Evolutionary conservation across 1,284 basidiomycete genomes (phyloP), one percentile per base, ranked within the genome.

Genomic region (Xanthoconium separans): DNA sequence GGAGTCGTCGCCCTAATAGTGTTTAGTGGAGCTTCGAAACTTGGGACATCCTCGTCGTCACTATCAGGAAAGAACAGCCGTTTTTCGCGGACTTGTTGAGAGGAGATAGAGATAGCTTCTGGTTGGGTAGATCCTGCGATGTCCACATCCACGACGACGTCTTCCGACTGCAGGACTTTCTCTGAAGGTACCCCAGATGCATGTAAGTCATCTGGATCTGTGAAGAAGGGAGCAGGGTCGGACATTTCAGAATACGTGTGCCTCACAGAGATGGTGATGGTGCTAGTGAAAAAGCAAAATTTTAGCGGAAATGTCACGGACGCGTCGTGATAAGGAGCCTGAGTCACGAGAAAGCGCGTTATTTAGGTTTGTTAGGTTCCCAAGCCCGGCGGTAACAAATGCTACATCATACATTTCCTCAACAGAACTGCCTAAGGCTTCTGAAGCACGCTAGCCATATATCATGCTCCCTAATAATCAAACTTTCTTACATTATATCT

Each of bases 51-150:
- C 29, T 82, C 84, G 36, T 85, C 82, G 43, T 85, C 84, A 54
- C 83, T 85, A 51, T 79, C 79, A 1, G 77, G 74, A 44, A 85
- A 70, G 61, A 88, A 88, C 1, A 86, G 70, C 37, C 73, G 72
- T 61, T 70, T 66, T 58, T 62, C 56, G 11, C 59, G 58, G 22
- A 56, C 34, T 40, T 60, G 52, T 31, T 51, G 56, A 44, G 58
- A 50, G 13, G 54, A 44, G n/a, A 34, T 37, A 12, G 47, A 10
- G 36, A 8, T 22, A 13, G 20, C 20, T 36, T 56, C 57, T 11
- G 54, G 44, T 33, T 41, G 56, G 1, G 48, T 13, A 20, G 46
- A 40, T 5, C 15, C 36, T 52, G 34, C n/a, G 39, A 31, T 18
- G 24, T 49, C 53, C 10, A 24, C 9, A 29, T 47, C 49, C 13